Conservation (phyloP, 805 yeast genomes). For the Suhomyces prunicola region DNA sequence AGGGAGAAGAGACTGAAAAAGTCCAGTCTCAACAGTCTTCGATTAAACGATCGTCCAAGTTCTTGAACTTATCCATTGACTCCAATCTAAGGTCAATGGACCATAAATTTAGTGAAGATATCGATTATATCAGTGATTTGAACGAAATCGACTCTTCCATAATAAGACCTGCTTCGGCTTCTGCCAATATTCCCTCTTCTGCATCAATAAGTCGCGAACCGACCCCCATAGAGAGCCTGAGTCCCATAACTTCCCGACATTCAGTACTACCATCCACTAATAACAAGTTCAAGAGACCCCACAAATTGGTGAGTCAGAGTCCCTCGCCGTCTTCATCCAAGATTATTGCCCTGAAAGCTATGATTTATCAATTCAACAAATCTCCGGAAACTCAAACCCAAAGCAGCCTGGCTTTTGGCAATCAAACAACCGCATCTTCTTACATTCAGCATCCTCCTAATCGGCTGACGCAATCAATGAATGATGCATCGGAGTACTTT, state of each 20-base stretch:
- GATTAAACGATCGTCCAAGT: constrained; percentile 42
- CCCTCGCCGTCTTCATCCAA: constrained; percentile 35
- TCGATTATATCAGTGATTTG: constrained; percentile 22
- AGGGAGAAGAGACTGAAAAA: constrained; percentile 9
- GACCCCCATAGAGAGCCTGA: constrained; percentile 7
- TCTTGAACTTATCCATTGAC: constrained; percentile 39
- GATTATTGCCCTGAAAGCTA: constrained; percentile 6
- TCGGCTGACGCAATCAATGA: neutral
- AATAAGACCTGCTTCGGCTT: constrained; percentile 1
- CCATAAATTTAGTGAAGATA: constrained; percentile 13
- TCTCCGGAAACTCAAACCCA: constrained; percentile 2
- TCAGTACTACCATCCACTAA: constrained; percentile 11
- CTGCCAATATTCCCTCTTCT: neutral
- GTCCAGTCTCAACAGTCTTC: constrained; percentile 19
- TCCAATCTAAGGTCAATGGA: constrained; percentile 14
- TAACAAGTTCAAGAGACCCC: constrained; percentile 44
- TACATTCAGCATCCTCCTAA: neutral
- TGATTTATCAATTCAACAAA: constrained; percentile 9
- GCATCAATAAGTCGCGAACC: constrained; percentile 9
- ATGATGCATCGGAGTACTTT: constrained; percentile 7
- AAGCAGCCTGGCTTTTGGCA: neutral
- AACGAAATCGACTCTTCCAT: constrained; percentile 23
- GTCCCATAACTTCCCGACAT: constrained; percentile 10
- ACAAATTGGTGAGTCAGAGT: constrained; percentile 40
- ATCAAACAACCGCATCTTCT: neutral